phyloP scores from a whole-genome alignment of 176 grass and related monocot genomes.

The Poa annua region DNA sequence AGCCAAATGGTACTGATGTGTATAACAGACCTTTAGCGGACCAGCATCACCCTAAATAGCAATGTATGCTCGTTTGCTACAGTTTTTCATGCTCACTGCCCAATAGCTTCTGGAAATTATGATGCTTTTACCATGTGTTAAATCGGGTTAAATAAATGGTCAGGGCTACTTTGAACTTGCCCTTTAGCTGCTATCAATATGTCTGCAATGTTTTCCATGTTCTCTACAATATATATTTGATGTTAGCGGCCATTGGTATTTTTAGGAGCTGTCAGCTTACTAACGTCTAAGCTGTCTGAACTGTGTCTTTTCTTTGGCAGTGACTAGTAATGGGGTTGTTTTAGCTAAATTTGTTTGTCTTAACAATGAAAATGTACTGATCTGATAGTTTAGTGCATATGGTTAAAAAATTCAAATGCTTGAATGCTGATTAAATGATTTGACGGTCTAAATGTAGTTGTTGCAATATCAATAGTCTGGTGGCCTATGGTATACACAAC shows the following conservation, averaged over 20 bases:
- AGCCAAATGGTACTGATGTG: background rate
- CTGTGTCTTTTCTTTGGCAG: background rate
- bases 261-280: background rate
- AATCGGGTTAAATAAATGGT: background rate
- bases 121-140: conserved; percentile 21
- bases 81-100: background rate
- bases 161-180: background rate
- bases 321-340: background rate
- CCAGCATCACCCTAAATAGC: background rate
- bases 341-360: background rate
- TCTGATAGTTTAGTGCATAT: background rate
- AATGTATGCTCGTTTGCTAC: background rate
- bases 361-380: background rate
- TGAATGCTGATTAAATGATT: conserved; percentile 1
- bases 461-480: background rate
- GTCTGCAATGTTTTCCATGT: background rate
- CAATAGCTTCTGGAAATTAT: conserved; percentile 5
- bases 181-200: conserved; percentile 1
- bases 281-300: background rate
- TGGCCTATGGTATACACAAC: background rate
- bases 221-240: background rate
- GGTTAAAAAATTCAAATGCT: background rate
- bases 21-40: background rate
- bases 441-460: background rate
- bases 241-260: background rate